Base-by-base conservation (phyloP, 108 stramenopile genomes). In the Licmophora abbreviata region DNA sequence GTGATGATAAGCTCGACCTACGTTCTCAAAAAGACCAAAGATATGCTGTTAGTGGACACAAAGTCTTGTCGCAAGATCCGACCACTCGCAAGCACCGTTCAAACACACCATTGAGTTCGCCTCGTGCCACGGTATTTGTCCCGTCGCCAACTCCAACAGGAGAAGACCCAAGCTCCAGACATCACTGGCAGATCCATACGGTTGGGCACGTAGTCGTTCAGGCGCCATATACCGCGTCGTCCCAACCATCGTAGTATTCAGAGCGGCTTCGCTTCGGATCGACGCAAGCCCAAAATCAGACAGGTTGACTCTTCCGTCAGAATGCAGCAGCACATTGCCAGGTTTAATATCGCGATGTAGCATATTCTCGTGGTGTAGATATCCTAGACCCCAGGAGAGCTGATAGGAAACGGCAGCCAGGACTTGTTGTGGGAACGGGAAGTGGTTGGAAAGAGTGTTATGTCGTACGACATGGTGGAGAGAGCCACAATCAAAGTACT, bases 321-420 rank as follows among this genome's bases (percentile, higher is more conserved):
- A 68, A 41, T 85, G 66, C 5, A 93, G 43, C 0, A 96, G 64
- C 0, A 92, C 64, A 64, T 96, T 96, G 6, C 68, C 92, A 9
- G 92, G 93, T 75, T 96, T 96, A 24, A 95, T 71, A 61, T 96
- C 95, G 5, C 95, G 63, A 48, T 96, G 95, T 26, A 96, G 54
- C 32, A 80, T 71, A 27, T 59, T 51, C 63, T 87, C 80, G 44
- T 63, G 54, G 56, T 96, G 95, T n/a, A 96, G 59, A 54, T 87
- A 90, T 1, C 58, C 68, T 25, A 96, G 55, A 4, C 93, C 95
- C 79, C 80, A 80, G 6, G 94, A 45, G 37, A 88, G 65, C 66
- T 96, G 88, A 56, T 69, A 85, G 7, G 85, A 58, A 35, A 79
- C 59, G 0, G 83, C 69, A 11, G 90, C 92, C 37, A 81, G 32